Percentiles rank a stretch among this genome's conserved stretches.
These are phyloP conservation scores for Kwoniella sp. DNA, from an alignment of 768 basidiomycete genomes.

Conservation along the genomic window DNA sequence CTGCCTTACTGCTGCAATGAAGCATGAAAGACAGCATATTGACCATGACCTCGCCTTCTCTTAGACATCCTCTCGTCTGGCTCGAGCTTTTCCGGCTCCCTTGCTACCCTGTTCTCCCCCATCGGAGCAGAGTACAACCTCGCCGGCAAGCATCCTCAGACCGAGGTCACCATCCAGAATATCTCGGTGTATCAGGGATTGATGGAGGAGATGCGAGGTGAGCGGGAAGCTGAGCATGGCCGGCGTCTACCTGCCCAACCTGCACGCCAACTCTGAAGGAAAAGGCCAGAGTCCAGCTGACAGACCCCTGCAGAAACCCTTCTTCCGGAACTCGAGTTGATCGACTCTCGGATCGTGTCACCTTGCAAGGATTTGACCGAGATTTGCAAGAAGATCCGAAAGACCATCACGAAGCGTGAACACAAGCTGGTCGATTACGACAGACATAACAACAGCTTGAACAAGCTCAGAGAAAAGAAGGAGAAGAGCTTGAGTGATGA, in stretches of 20 bases:
- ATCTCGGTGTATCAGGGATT: constrained; percentile 66
- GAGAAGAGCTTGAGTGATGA: constrained; percentile 93
- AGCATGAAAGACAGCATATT: no score
- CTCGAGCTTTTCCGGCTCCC: constrained; percentile 49
- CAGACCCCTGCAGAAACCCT: constrained; percentile 58
- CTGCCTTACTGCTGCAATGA: no score
- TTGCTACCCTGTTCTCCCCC: constrained; percentile 51
- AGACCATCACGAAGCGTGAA: constrained; percentile 91
- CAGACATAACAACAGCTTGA: constrained; percentile 90
- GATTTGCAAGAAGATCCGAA: constrained; percentile 81
- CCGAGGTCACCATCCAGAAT: constrained; percentile 71
- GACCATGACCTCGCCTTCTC: neutral
- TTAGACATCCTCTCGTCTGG: constrained; percentile 47
- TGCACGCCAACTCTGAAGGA: no score
- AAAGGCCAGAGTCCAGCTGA: no score
- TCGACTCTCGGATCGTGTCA: constrained; percentile 75
- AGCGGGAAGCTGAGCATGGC: neutral
- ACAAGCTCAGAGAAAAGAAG: constrained; percentile 95
- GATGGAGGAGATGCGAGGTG: constrained; percentile 72
- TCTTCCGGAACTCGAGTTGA: constrained; percentile 86
- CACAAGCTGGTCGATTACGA: constrained; percentile 97
- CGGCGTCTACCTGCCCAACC: no score
- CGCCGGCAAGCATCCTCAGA: constrained; percentile 69
- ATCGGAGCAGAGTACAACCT: constrained; percentile 68
- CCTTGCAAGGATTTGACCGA: constrained; percentile 86